Evolutionary conservation across 2,329 filamentous ascomycete genomes (phyloP).

Genomic region (Apiospora kogelbergensis): DNA sequence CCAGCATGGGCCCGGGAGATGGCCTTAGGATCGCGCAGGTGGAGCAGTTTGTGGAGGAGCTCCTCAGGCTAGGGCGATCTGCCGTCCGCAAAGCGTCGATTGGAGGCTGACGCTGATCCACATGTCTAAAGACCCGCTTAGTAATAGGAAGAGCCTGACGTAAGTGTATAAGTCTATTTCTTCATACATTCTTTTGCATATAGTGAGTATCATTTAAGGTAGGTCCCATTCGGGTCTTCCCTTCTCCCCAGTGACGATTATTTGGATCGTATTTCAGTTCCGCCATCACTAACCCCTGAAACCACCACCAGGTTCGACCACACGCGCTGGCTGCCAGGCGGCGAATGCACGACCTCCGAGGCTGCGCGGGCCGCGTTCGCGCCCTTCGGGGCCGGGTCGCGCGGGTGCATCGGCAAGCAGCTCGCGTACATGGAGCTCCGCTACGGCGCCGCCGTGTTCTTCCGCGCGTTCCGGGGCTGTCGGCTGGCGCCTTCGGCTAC

Average conservation of each 20-base stretch:
- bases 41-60: constrained; percentile 1
- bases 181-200: too few relatives aligned
- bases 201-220: too few relatives aligned
- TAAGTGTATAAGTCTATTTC: too few relatives aligned
- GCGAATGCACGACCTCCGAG: neutral
- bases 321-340: neutral
- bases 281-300: too few relatives aligned
- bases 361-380: constrained; percentile 29
- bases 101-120: neutral
- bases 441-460: constrained; percentile 48
- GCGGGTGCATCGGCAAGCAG: constrained; percentile 53
- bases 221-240: too few relatives aligned
- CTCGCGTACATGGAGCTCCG: constrained; percentile 55
- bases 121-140: neutral
- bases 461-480: constrained; percentile 40
- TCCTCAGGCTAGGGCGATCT: neutral
- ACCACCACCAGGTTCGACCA: neutral
- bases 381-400: constrained; percentile 53
- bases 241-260: too few relatives aligned
- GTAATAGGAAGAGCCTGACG: neutral
- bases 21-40: neutral
- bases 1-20: neutral
- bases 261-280: too few relatives aligned
- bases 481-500: constrained; percentile 19
- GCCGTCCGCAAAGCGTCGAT: neutral